A percentile compares a stretch with the other conserved stretches of the same genome.
Conservation (phyloP, 1,139 yeast species). For the Nakaseomyces bracarensis region DNA sequence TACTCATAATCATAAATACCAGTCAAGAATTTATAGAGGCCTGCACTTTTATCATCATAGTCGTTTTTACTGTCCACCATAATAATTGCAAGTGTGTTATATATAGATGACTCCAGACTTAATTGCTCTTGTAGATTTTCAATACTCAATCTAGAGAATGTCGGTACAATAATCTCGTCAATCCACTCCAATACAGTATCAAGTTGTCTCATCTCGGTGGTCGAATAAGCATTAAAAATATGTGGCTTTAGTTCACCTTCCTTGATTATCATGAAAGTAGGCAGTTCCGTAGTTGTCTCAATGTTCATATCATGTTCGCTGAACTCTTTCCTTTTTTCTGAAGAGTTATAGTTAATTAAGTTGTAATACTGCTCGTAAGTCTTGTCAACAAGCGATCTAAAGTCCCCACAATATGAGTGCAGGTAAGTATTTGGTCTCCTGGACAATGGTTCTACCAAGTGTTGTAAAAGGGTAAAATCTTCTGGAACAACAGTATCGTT, state of each 20-base stretch:
- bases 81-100: constrained; percentile 46
- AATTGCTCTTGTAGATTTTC: constrained; percentile 35
- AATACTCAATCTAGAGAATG: constrained; percentile 44
- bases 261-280: constrained; percentile 52
- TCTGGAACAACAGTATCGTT: constrained; percentile 44
- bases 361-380: constrained; percentile 41
- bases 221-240: constrained; percentile 51
- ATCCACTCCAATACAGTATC: constrained; percentile 45
- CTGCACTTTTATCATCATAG: constrained; percentile 13
- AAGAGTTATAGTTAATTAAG: constrained; percentile 37
- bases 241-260: constrained; percentile 46
- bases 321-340: constrained; percentile 31
- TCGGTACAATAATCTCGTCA: constrained; percentile 41
- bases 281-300: constrained; percentile 48
- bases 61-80: constrained; percentile 43
- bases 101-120: constrained; percentile 29
- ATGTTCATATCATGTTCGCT: constrained; percentile 43
- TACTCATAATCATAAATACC: constrained; percentile 49
- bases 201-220: constrained; percentile 51
- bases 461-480: constrained; percentile 52
- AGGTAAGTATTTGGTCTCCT: constrained; percentile 49
- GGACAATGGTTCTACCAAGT: constrained; percentile 50
- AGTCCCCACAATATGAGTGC: constrained; percentile 43
- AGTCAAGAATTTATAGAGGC: constrained; percentile 39
- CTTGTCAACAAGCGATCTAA: constrained; percentile 36